Conservation (phyloP, 169 alveolate genomes). For the Toxoplasma gondii region DNA sequence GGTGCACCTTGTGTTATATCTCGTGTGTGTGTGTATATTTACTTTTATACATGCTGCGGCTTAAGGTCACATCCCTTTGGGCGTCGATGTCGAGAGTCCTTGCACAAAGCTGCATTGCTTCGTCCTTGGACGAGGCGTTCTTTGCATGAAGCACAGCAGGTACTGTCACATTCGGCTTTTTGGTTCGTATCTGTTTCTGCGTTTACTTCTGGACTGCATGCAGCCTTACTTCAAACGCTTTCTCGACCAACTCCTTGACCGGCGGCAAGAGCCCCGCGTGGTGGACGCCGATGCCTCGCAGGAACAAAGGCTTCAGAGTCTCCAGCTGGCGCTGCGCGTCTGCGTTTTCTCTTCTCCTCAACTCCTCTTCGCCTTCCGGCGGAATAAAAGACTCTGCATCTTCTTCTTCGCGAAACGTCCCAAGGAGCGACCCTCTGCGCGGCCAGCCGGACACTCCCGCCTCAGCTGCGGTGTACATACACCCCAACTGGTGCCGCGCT, state of each 20-base stretch:
- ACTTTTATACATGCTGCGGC: no score
- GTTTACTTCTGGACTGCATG: no score
- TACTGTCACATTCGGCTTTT: no score
- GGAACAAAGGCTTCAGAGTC: slow-evolving; percentile 61
- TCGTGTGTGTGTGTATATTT: no score
- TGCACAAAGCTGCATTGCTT: no score
- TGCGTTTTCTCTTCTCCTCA: neutral
- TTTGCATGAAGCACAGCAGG: no score
- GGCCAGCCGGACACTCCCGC: neutral
- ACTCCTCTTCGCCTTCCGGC: neutral
- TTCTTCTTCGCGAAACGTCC: neutral
- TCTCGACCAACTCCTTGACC: slow-evolving; percentile 85
- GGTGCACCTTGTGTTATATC: no score
- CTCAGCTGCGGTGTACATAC: slow-evolving; percentile 36
- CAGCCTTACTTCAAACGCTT: slow-evolving; percentile 85
- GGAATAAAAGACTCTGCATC: neutral
- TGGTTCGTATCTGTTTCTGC: no score
- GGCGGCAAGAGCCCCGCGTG: slow-evolving; percentile 96
- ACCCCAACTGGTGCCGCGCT: slow-evolving; percentile 18
- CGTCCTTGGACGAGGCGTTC: no score
- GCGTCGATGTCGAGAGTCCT: no score
- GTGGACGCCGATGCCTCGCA: slow-evolving; percentile 92
- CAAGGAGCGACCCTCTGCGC: neutral
- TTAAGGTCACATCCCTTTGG: no score
- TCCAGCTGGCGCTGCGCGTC: slow-evolving; percentile 38